These are phyloP conservation scores for Wallacemonas rigidus DNA, from an alignment of 208 protist species.

Conservation along the genomic window DNA sequence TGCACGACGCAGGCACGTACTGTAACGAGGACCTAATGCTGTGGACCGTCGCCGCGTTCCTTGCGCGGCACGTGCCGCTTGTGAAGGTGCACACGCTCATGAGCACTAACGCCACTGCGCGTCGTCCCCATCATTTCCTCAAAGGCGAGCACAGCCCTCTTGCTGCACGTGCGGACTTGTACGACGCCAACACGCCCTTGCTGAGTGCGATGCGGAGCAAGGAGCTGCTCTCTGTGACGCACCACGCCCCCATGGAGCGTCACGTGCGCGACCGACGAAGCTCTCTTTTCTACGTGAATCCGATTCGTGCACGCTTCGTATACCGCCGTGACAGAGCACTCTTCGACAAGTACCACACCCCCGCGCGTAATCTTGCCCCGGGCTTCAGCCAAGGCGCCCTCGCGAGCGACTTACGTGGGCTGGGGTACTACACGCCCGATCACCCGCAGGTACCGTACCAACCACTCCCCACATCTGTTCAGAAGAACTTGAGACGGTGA, in stretches of 20 bases:
- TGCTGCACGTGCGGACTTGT: slow-evolving; percentile 41
- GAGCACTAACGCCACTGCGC: slow-evolving; percentile 40
- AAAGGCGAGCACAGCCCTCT: slow-evolving; percentile 65
- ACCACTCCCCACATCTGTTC: slow-evolving; percentile 10
- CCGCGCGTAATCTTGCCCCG: slow-evolving; percentile 73
- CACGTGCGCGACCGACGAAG: slow-evolving; percentile 60
- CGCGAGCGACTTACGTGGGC: slow-evolving; percentile 69
- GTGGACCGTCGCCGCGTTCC: slow-evolving; percentile 82
- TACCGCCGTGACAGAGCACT: slow-evolving; percentile 88
- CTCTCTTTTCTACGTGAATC: slow-evolving; percentile 65
- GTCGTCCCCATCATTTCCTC: slow-evolving; percentile 66
- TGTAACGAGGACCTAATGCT: slow-evolving; percentile 90
- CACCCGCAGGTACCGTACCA: slow-evolving; percentile 79
- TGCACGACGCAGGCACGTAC: slow-evolving; percentile 84
- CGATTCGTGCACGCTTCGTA: slow-evolving; percentile 64
- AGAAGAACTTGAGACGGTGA: slow-evolving; percentile 31
- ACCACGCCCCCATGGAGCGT: slow-evolving; percentile 42
- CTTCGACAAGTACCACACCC: slow-evolving; percentile 88
- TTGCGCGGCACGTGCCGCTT: slow-evolving; percentile 74
- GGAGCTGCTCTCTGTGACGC: slow-evolving; percentile 66
- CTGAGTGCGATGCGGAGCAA: slow-evolving; percentile 65
- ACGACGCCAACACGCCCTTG: slow-evolving; percentile 57
- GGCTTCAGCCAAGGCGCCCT: slow-evolving; percentile 84
- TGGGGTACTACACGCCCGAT: slow-evolving; percentile 88
- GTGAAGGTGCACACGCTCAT: slow-evolving; percentile 83